Evolutionary conservation across 495 filamentous ascomycete genomes (phyloP), one percentile per base, ranked within the genome.

Genomic region (Penicillium nucicola): DNA sequence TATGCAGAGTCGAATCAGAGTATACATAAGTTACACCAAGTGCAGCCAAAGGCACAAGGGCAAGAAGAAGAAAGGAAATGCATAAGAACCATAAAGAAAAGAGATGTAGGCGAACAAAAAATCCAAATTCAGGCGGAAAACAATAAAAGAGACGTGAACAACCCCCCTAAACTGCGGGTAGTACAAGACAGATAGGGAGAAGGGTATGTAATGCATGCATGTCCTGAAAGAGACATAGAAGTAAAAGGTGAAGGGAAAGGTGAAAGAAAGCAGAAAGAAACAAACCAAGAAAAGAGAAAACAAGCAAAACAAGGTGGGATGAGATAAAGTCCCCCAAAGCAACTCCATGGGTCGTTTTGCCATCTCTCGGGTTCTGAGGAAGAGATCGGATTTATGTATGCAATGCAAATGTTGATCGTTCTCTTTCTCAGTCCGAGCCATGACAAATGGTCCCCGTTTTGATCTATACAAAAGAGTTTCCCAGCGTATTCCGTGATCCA

Each of bases 231-330:
- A 15, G 17, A 34, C 45, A 50, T 23, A 28, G n/a, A n/a, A n/a
- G n/a, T n/a, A n/a, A n/a, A n/a, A 41, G 42, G 20, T 42, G 35
- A 42, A 60, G 59, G 41, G 38, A 37, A 54, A 56, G 36, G 40
- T n/a, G 32, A 60, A 58, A 41, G 25, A 12, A 48, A 35, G 25
- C 50, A 50, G 13, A 30, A 44, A 38, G 20, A 22, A 5, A 22
- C 20, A 22, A 22, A 22, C 3, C 3, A 22, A 3, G 20, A 22
- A 22, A 22, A 22, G 20, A 37, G n/a, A 34, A 32, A 42, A 9
- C 25, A 28, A 28, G 5, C 25, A 33, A 28, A 32, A 34, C 39
- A 33, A 25, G 8, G 15, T 15, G 34, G 35, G 20, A 7, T 15
- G 34, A 45, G 20, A 7, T 41, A n/a, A 48, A 34, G 36, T 33